Base-by-base conservation (phyloP, 2,329 filamentous ascomycete species). In the Monosporascus sp. region DNA sequence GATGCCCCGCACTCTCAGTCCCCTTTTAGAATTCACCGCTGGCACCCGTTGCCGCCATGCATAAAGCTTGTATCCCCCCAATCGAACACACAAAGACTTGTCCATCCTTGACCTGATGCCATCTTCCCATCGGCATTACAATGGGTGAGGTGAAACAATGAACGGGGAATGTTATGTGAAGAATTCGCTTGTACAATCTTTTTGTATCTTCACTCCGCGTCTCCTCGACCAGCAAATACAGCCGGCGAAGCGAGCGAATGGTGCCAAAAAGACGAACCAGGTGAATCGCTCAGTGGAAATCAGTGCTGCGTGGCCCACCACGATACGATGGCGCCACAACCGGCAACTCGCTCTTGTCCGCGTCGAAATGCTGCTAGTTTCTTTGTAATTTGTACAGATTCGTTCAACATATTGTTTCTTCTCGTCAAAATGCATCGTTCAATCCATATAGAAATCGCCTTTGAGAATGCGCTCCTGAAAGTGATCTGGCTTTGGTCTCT, bases 381-480 rank as follows among this genome's bases (percentile, higher is more conserved):
- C 9, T 9, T 6, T 14, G 40, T 24, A 3, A 14, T 18, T 24
- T 9, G 17, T 14, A 14, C 22, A 20, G 40, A 14, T 43, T 43
- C 4, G 18, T 28, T n/a, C 22, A 31, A 3, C 17, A 31, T n/a
- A 41, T 41, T 11, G 17, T 18, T 9, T 41, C 17, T 41, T n/a
- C 17, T 20, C 8, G 38, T n/a, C 18, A n/a, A 41, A 20, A 17
- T 7, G 7, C 11, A 37, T 49, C 7, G 24, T 56, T 78, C 78
- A 96, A 68, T 97, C 92, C 91, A 97, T 97, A 76, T 94, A 94
- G 66, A 99, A 97, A 67, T 99, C 94, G 46, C 93, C 94, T 75
- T 96, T 94, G 61, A 99, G 80, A 65, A 99, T 97, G 61, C 95
- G 85, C 79, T 99, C 94, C 72, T 97, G 92, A 75, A 97, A 94